Percentiles rank a stretch among this genome's conserved stretches.
Evolutionary conservation across 2,329 filamentous ascomycete species (phyloP).

Genomic region (Colletotrichum sublineola): DNA sequence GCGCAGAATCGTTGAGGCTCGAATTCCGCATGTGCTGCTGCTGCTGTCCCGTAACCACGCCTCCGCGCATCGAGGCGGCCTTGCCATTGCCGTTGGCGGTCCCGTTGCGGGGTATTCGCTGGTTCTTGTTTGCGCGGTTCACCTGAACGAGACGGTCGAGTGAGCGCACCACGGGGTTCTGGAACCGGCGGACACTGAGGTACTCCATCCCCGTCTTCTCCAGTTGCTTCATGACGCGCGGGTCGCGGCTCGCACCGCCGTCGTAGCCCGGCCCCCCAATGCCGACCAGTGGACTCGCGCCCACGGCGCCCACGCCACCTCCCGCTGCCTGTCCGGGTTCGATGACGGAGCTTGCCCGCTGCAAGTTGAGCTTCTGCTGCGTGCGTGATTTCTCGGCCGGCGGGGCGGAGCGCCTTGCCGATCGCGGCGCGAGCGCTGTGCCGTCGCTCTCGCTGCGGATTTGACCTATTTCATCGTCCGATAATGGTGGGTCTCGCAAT

Average conservation of each 20-base stretch:
- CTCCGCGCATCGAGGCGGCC: conserved; percentile 44
- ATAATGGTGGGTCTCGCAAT: conserved; percentile 21
- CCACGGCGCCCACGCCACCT: conserved; percentile 55
- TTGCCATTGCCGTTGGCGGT: conserved; percentile 56
- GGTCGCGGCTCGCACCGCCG: conserved; percentile 65
- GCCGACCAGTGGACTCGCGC: conserved; percentile 63
- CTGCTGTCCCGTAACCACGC: conserved; percentile 44
- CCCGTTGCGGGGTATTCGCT: conserved; percentile 61
- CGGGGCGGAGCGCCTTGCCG: conserved; percentile 55
- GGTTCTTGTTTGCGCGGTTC: conserved; percentile 61
- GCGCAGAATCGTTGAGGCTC: conserved; percentile 48
- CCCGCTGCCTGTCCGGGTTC: conserved; percentile 68
- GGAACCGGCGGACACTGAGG: conserved; percentile 78
- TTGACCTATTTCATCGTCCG: conserved; percentile 50
- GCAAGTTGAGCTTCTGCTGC: conserved; percentile 81
- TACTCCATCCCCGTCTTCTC: conserved; percentile 81
- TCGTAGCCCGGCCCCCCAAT: conserved; percentile 69
- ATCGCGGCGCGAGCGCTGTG: conserved; percentile 63
- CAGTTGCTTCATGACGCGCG: conserved; percentile 73
- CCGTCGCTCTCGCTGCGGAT: conserved; percentile 44
- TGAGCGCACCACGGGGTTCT: conserved; percentile 77
- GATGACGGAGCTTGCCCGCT: conserved; percentile 79
- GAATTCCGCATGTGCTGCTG: conserved; percentile 54
- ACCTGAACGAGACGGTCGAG: conserved; percentile 57
- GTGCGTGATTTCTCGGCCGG: conserved; percentile 73